Evolutionary conservation across 2,329 filamentous ascomycete genomes (phyloP).

Genomic region (Bipolaris victoriae): DNA sequence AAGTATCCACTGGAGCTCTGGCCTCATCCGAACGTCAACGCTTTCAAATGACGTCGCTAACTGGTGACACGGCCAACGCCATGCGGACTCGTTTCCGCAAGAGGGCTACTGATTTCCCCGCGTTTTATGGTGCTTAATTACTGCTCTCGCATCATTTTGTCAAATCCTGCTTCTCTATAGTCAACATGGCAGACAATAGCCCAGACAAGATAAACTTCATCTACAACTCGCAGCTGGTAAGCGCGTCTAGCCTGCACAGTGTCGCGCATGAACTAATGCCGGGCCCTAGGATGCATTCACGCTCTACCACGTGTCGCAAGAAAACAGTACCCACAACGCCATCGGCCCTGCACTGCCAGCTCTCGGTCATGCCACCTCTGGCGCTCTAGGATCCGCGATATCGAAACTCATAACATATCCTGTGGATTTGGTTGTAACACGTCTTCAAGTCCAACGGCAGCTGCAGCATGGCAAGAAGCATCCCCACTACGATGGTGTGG

Average conservation of each 20-base stretch:
- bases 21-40: slow-evolving; percentile 16
- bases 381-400: slow-evolving; percentile 76
- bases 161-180: neutral
- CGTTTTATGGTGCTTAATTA: slow-evolving; percentile 21
- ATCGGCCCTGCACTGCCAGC: slow-evolving; percentile 67
- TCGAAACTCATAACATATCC: slow-evolving; percentile 82
- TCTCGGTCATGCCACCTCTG: slow-evolving; percentile 80
- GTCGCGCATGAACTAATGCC: slow-evolving; percentile 3
- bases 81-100: slow-evolving; percentile 28
- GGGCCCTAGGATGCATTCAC: slow-evolving; percentile 49
- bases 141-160: slow-evolving; percentile 1
- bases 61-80: slow-evolving; percentile 22
- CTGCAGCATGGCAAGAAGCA: slow-evolving; percentile 51
- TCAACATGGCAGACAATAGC: slow-evolving; percentile 14
- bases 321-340: slow-evolving; percentile 36
- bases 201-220: slow-evolving; percentile 39
- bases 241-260: slow-evolving; percentile 8
- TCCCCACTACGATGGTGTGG: slow-evolving; percentile 67
- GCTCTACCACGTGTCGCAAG: slow-evolving; percentile 51
- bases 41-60: slow-evolving; percentile 31
- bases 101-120: slow-evolving; percentile 28
- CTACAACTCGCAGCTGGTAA: slow-evolving; percentile 55
- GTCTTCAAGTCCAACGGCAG: slow-evolving; percentile 78
- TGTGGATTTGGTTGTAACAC: slow-evolving; percentile 79
- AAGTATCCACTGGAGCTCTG: slow-evolving; percentile 18